phyloP scores from a whole-genome alignment of 106 monocot species.

The Dendrobium nobile region DNA sequence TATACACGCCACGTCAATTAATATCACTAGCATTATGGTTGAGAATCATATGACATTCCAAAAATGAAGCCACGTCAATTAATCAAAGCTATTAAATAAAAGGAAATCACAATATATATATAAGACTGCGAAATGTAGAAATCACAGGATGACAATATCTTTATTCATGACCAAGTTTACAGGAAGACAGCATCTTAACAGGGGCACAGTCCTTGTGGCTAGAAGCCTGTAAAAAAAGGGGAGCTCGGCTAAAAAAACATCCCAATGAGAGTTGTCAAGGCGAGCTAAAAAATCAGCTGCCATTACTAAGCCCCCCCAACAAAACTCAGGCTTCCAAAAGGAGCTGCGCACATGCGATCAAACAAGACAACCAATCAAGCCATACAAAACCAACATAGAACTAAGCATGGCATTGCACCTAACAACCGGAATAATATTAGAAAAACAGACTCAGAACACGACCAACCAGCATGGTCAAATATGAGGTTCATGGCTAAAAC shows the following conservation, averaged over 20 bases:
- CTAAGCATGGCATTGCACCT: slow-evolving; percentile 4
- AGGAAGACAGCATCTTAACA: not conserved
- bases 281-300: slow-evolving; percentile 8
- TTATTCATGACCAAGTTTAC: not conserved
- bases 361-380: not conserved
- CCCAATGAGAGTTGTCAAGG: not conserved
- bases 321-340: slow-evolving; percentile 27
- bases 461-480: slow-evolving; percentile 5
- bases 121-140: not conserved
- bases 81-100: not conserved
- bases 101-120: not conserved
- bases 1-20: not conserved
- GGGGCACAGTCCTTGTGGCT: not conserved
- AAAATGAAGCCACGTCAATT: not conserved
- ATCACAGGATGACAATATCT: not conserved
- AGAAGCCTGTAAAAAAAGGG: not conserved
- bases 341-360: slow-evolving; percentile 50
- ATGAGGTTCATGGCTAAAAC: slow-evolving; percentile 14
- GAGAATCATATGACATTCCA: not conserved
- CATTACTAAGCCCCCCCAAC: slow-evolving; percentile 22
- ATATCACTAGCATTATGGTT: not conserved
- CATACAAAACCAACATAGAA: not conserved
- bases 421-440: slow-evolving; percentile 1
- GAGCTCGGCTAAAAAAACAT: not conserved
- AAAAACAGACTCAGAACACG: not conserved